phyloP scores from a whole-genome alignment of 2,329 filamentous ascomycete genomes.

The Xylariaceae sp. region DNA sequence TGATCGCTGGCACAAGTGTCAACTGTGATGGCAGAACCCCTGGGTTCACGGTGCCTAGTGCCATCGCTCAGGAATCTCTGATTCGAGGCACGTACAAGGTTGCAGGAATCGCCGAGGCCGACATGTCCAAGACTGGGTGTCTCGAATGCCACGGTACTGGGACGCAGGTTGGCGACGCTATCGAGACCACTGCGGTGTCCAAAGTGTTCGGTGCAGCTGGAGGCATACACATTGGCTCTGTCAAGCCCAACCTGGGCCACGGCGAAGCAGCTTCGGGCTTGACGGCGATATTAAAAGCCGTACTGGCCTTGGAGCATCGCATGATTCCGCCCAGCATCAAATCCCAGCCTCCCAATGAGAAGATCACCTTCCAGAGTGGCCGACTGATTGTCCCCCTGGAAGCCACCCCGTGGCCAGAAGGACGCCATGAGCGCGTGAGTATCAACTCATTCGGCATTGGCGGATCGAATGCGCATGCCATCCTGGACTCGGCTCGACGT shows the following conservation, averaged over 20 bases:
- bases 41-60: conserved; percentile 11
- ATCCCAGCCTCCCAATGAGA: conserved; percentile 21
- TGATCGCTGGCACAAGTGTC: conserved; percentile 29
- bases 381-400: conserved; percentile 23
- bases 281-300: conserved; percentile 33
- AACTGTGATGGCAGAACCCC: conserved; percentile 36
- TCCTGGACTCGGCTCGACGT: conserved; percentile 9
- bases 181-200: conserved; percentile 30
- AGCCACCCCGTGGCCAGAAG: conserved; percentile 23
- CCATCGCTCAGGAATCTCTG: conserved; percentile 13
- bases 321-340: conserved; percentile 32
- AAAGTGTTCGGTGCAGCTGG: conserved; percentile 19
- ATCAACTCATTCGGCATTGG: conserved; percentile 30
- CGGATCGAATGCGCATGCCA: conserved; percentile 27
- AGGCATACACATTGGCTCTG: conserved; percentile 8
- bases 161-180: conserved; percentile 34
- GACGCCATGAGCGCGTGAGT: conserved; percentile 14
- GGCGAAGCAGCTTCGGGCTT: conserved; percentile 35
- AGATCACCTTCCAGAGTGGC: conserved; percentile 18
- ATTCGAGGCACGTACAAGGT: conserved; percentile 11
- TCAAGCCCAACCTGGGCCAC: conserved; percentile 31
- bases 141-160: conserved; percentile 35
- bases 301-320: conserved; percentile 30
- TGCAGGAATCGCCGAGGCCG: conserved; percentile 7
- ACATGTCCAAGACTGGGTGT: conserved; percentile 10